phyloP scores from a whole-genome alignment of 1,284 basidiomycete species.

The Puccinia polysora region DNA sequence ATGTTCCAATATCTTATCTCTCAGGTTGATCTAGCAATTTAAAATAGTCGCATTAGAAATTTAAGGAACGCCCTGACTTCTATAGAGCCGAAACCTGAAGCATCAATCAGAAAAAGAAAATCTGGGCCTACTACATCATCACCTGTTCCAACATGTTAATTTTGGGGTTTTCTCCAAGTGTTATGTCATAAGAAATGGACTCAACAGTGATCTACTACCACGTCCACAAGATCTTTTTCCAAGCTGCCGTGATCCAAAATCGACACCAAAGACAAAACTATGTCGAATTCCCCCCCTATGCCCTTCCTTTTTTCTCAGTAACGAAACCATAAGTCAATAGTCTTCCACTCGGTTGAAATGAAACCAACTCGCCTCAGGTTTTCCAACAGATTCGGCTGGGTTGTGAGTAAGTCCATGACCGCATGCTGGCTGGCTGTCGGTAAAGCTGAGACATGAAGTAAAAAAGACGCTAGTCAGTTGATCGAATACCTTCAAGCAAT shows the following conservation, averaged over 20 bases:
- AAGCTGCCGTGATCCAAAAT: conserved; percentile 76
- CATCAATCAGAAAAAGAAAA: background rate
- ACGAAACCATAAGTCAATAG: background rate
- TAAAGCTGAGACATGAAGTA: background rate
- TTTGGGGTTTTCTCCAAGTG: background rate
- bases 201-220: conserved; percentile 79
- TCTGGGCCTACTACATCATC: conserved; percentile 42
- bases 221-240: conserved; percentile 79
- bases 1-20: conserved; percentile 78
- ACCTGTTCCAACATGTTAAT: conserved; percentile 20
- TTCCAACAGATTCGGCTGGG: conserved; percentile 72
- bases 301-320: conserved; percentile 45
- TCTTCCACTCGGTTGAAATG: background rate
- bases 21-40: conserved; percentile 67
- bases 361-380: conserved; percentile 75
- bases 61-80: too few relatives aligned
- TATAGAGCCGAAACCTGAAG: background rate
- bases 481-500: background rate
- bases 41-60: background rate
- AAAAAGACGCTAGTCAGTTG: background rate
- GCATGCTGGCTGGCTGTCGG: conserved; percentile 56
- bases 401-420: conserved; percentile 75
- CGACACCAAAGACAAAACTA: conserved; percentile 81
- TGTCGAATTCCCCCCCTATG: conserved; percentile 70
- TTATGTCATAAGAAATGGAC: conserved; percentile 44